Conservation (phyloP, 352 stramenopile genomes). For the Stramenopiles sp. region DNA sequence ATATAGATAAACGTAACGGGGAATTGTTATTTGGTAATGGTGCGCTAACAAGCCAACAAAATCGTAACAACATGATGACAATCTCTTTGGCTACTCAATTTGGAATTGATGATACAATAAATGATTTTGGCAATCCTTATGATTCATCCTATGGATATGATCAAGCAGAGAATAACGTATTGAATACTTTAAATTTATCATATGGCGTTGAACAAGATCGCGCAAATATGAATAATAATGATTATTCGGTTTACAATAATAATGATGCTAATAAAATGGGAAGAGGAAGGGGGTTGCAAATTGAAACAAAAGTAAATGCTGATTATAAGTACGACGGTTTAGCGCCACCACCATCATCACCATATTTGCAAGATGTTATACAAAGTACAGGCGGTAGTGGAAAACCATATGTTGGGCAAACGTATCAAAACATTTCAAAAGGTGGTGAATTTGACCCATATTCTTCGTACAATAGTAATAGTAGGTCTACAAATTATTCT, state of each 20-base stretch:
- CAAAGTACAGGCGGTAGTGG: background rate
- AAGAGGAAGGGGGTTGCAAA: no score
- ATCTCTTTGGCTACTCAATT: background rate
- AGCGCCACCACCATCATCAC: no score
- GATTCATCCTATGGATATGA: background rate
- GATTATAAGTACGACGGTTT: no score
- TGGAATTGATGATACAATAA: conserved; percentile 1
- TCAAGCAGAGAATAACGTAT: background rate
- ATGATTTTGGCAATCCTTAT: conserved; percentile 1
- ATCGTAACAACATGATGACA: background rate
- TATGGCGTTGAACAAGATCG: background rate
- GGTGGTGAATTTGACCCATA: no score
- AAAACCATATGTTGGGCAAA: background rate
- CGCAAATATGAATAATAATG: background rate
- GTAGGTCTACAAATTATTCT: no score
- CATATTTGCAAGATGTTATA: background rate
- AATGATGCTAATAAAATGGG: no score
- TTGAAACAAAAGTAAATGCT: no score
- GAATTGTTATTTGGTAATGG: background rate
- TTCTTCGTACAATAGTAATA: no score
- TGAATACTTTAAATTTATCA: background rate
- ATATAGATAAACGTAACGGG: background rate
- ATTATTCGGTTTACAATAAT: background rate
- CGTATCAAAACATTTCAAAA: background rate
- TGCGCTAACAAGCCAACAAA: background rate